These are phyloP conservation scores for Diaporthe australafricana DNA, from an alignment of 2,329 filamentous ascomycete species.

Conservation along the genomic window DNA sequence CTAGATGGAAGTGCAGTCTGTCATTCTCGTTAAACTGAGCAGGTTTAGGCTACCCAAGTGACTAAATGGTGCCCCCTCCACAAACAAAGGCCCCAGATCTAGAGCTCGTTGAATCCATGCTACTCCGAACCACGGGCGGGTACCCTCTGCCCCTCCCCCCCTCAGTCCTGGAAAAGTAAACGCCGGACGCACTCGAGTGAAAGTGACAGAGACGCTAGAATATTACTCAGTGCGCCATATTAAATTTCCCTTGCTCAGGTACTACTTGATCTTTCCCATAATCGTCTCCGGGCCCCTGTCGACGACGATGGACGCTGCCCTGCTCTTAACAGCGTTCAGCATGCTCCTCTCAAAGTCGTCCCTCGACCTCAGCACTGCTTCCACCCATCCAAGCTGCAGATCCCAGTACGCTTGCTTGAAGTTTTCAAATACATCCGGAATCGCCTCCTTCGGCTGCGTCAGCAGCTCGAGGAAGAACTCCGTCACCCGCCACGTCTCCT, in stretches of 20 bases:
- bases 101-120: neutral
- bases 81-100: neutral
- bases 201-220: neutral
- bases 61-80: neutral
- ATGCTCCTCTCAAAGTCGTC: slow-evolving; percentile 95
- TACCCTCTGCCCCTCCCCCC: too few species aligned
- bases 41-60: neutral
- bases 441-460: slow-evolving; percentile 76
- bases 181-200: slow-evolving; percentile 3
- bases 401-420: slow-evolving; percentile 95
- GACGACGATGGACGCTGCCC: slow-evolving; percentile 86
- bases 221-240: neutral
- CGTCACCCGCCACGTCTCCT: slow-evolving; percentile 91
- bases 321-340: slow-evolving; percentile 87
- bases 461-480: slow-evolving; percentile 85
- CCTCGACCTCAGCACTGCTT: slow-evolving; percentile 84
- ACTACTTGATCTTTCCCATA: slow-evolving; percentile 89
- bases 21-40: neutral
- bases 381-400: slow-evolving; percentile 93
- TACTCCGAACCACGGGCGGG: slow-evolving; percentile 4
- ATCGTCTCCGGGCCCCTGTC: slow-evolving; percentile 89
- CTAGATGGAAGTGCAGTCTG: neutral
- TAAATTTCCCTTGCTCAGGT: neutral
- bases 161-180: slow-evolving; percentile 22
- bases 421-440: slow-evolving; percentile 82